Conservation (phyloP, 495 filamentous ascomycete genomes). For the Tuber aestivum region DNA sequence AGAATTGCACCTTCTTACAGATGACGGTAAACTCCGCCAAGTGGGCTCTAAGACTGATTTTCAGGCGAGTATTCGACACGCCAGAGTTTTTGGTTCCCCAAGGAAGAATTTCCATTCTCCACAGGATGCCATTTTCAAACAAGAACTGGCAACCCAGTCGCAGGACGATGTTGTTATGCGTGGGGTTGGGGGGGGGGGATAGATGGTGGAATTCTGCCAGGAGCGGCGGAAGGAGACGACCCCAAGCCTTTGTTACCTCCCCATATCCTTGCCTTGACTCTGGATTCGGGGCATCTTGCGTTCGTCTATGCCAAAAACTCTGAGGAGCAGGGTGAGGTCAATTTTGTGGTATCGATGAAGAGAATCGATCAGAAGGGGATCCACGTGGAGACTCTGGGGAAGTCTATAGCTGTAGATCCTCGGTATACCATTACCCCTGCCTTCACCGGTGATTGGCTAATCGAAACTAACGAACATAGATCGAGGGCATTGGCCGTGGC, state of each 20-base stretch:
- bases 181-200: conserved; percentile 12
- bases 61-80: conserved; percentile 61
- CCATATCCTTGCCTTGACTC: conserved; percentile 67
- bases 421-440: conserved; percentile 45
- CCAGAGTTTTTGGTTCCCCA: conserved; percentile 53
- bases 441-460: conserved; percentile 14
- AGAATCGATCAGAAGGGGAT: conserved; percentile 54
- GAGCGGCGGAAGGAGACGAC: conserved; percentile 14
- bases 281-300: conserved; percentile 61
- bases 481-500: conserved; percentile 62
- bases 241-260: conserved; percentile 53
- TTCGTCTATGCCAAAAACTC: conserved; percentile 61
- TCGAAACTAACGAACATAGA: conserved; percentile 43
- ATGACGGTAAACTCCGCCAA: conserved; percentile 61
- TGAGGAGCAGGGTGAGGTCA: conserved; percentile 45
- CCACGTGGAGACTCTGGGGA: conserved; percentile 59
- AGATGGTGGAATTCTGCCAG: background rate
- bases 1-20: conserved; percentile 62
- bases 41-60: conserved; percentile 70
- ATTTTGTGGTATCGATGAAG: conserved; percentile 57
- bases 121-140: conserved; percentile 32
- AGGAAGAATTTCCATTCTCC: conserved; percentile 34
- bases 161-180: conserved; percentile 45
- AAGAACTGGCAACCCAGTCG: conserved; percentile 31
- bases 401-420: conserved; percentile 78